These are phyloP conservation scores for Parathielavia appendiculata DNA, from an alignment of 495 filamentous ascomycete genomes.

Conservation along the genomic window DNA sequence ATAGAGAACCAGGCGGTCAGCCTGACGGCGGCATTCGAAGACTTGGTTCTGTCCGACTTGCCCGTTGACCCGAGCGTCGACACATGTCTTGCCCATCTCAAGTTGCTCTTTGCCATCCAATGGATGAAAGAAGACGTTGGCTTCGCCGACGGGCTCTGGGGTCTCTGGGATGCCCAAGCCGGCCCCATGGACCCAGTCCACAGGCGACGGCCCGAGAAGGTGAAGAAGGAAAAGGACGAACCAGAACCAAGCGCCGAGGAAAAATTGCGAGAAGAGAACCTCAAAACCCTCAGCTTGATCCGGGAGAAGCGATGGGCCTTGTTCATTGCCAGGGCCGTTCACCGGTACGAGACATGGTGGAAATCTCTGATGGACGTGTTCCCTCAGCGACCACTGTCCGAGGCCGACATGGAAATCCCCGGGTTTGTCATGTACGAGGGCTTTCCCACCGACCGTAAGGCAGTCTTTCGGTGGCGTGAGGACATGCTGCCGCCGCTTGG, in stretches of 20 bases:
- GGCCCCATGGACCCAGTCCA: constrained; percentile 22
- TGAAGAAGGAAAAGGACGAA: constrained; percentile 9
- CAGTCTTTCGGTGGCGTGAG: constrained; percentile 26
- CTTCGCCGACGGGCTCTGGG: constrained; percentile 60
- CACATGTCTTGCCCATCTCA: constrained; percentile 68
- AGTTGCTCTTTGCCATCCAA: constrained; percentile 66
- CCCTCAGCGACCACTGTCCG: constrained; percentile 28
- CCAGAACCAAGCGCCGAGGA: constrained; percentile 17
- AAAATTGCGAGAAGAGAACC: constrained; percentile 24
- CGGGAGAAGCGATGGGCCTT: constrained; percentile 78
- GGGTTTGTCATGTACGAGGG: constrained; percentile 18
- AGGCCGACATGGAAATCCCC: constrained; percentile 29
- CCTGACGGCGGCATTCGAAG: constrained; percentile 41
- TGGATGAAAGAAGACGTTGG: constrained; percentile 60
- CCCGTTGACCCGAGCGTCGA: constrained; percentile 32
- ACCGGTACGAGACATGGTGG: constrained; percentile 74
- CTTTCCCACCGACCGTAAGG: constrained; percentile 20
- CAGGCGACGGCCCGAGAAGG: constrained; percentile 19
- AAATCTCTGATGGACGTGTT: constrained; percentile 20
- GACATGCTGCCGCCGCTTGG: constrained; percentile 40
- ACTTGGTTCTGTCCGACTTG: constrained; percentile 30
- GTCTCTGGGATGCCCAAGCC: constrained; percentile 51
- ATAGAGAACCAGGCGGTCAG: constrained; percentile 15
- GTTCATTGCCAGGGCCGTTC: constrained; percentile 66
- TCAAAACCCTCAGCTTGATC: constrained; percentile 45